Percentiles rank a stretch among this genome's conserved stretches.
phyloP scores from a whole-genome alignment of 2,329 filamentous ascomycete genomes.

The Arthroderma uncinatum region DNA sequence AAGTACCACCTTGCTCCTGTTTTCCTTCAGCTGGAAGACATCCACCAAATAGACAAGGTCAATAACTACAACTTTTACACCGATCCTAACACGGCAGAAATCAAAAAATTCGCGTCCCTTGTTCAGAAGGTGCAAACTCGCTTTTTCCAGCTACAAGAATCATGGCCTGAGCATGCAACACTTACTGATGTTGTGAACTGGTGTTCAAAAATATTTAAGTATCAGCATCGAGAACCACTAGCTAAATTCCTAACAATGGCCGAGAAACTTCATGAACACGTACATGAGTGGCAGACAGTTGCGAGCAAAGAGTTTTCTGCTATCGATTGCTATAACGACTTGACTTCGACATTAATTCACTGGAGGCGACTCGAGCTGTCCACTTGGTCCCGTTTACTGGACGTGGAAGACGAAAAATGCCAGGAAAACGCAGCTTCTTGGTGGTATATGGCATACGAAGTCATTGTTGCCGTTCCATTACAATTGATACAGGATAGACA shows the following conservation, averaged over 20 bases:
- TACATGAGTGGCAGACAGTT: conserved; percentile 93
- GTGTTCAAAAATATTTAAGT: conserved; percentile 63
- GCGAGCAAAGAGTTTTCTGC: conserved; percentile 70
- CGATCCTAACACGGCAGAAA: conserved; percentile 65
- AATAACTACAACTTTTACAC: conserved; percentile 77
- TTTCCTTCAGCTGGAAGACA: conserved; percentile 53
- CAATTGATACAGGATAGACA: conserved; percentile 49
- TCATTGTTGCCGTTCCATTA: conserved; percentile 64
- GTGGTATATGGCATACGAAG: conserved; percentile 96
- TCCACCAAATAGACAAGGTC: conserved; percentile 25
- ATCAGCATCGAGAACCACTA: conserved; percentile 70
- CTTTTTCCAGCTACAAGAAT: conserved; percentile 56
- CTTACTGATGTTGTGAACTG: conserved; percentile 65
- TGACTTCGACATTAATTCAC: conserved; percentile 70
- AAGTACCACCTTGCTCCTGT: conserved; percentile 54
- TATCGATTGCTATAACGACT: conserved; percentile 56
- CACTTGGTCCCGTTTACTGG: conserved; percentile 82
- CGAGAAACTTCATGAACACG: conserved; percentile 72
- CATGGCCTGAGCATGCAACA: conserved; percentile 64
- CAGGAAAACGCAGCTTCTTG: conserved; percentile 70
- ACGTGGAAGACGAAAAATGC: conserved; percentile 68
- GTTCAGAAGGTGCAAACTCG: conserved; percentile 57
- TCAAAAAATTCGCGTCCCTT: conserved; percentile 59
- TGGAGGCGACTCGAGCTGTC: conserved; percentile 88
- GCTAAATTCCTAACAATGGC: conserved; percentile 75